phyloP scores from a whole-genome alignment of 352 stramenopile species.

The Globisporangium cederbergense region DNA sequence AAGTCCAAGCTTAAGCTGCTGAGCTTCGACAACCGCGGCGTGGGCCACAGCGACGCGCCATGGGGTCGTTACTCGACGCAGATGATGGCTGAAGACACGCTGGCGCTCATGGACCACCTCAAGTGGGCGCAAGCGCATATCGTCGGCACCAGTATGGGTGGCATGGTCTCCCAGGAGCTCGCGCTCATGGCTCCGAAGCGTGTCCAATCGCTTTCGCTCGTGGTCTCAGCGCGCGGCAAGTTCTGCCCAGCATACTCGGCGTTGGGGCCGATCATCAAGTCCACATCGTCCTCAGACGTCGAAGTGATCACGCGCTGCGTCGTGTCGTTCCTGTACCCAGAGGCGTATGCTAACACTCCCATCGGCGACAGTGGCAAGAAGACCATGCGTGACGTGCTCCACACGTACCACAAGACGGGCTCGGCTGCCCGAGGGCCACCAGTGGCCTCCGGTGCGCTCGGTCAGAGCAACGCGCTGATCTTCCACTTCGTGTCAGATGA shows the following conservation, averaged over 20 bases:
- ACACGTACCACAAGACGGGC: not conserved
- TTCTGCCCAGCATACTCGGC: slow-evolving; percentile 3
- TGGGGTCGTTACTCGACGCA: slow-evolving; percentile 31
- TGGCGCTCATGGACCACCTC: slow-evolving; percentile 29
- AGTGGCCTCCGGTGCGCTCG: slow-evolving; percentile 9
- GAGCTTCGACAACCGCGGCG: slow-evolving; percentile 60
- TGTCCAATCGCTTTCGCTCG: slow-evolving; percentile 40
- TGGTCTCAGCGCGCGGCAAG: slow-evolving; percentile 30
- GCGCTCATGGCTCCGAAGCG: slow-evolving; percentile 24
- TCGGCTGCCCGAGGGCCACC: not conserved
- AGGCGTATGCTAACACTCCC: not conserved
- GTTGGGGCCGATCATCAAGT: not conserved
- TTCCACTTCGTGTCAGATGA: slow-evolving; percentile 38
- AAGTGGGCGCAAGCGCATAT: slow-evolving; percentile 6
- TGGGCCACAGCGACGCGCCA: slow-evolving; percentile 28
- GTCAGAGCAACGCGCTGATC: slow-evolving; percentile 30
- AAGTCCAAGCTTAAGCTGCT: slow-evolving; percentile 35
- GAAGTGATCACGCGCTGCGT: not conserved
- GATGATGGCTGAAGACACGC: slow-evolving; percentile 27
- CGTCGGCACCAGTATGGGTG: slow-evolving; percentile 28
- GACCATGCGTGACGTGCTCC: not conserved
- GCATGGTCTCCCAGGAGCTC: slow-evolving; percentile 51
- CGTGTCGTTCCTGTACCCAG: slow-evolving; percentile 3
- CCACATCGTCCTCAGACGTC: not conserved
- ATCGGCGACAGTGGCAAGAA: not conserved